These are phyloP conservation scores for Cordyceps cateniannulata DNA, from an alignment of 2,329 filamentous ascomycete genomes.

Conservation along the genomic window DNA sequence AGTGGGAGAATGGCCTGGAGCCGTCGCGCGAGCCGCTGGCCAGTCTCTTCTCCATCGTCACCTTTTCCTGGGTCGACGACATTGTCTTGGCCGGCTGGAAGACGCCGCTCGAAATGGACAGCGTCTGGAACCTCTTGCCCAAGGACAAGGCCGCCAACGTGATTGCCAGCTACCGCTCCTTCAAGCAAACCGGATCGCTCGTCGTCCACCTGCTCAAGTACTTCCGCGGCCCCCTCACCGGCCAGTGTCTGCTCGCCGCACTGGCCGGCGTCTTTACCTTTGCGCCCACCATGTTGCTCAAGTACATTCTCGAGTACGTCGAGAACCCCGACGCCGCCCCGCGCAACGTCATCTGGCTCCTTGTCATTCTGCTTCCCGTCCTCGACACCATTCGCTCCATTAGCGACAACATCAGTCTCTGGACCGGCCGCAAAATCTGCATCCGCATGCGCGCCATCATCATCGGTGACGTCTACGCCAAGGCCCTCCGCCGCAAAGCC, in stretches of 20 bases:
- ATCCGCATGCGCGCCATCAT: conserved; percentile 91
- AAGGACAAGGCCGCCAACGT: conserved; percentile 82
- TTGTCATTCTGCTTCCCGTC: conserved; percentile 82
- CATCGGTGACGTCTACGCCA: conserved; percentile 95
- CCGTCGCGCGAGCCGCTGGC: conserved; percentile 83
- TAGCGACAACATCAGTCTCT: conserved; percentile 78
- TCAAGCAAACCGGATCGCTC: conserved; percentile 74
- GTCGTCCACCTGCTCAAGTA: conserved; percentile 76
- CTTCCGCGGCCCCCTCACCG: conserved; percentile 69
- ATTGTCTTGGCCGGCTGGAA: conserved; percentile 87
- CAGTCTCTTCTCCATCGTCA: conserved; percentile 79
- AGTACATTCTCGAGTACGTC: conserved; percentile 90
- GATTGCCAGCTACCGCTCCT: conserved; percentile 73
- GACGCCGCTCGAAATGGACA: conserved; percentile 70
- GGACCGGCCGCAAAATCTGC: conserved; percentile 90
- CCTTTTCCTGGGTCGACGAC: conserved; percentile 84
- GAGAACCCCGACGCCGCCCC: conserved; percentile 72
- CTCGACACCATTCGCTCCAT: conserved; percentile 77
- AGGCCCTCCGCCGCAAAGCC: conserved; percentile 86
- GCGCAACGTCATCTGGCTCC: conserved; percentile 87
- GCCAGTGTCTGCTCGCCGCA: conserved; percentile 75
- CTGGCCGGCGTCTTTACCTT: conserved; percentile 81
- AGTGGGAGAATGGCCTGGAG: conserved; percentile 82
- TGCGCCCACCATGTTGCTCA: conserved; percentile 82
- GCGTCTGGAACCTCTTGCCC: conserved; percentile 87